phyloP scores from a whole-genome alignment of 495 filamentous ascomycete species.

The Aspergillus egyptiacus region DNA sequence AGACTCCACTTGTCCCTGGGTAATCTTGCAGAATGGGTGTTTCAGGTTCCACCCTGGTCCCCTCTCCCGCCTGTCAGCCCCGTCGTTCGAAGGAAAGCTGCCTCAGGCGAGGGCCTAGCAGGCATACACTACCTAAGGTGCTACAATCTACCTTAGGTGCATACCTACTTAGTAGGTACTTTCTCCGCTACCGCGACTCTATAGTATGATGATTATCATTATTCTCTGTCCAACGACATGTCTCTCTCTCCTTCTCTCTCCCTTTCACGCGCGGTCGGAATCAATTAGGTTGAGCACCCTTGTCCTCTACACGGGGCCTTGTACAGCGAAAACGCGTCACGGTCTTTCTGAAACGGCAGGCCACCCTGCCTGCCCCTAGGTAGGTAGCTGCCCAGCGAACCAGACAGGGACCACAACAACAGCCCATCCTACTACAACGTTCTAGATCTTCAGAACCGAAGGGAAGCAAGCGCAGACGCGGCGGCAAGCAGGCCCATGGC shows the following conservation, averaged over 20 bases:
- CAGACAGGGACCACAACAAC: no score
- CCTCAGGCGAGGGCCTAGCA: no score
- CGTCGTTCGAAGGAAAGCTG: conserved; percentile 21
- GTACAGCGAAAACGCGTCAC: neutral
- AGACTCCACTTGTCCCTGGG: conserved; percentile 22
- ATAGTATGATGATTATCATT: neutral
- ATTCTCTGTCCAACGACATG: neutral
- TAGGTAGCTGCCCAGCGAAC: neutral
- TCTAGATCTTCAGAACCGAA: neutral
- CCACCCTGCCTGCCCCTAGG: neutral
- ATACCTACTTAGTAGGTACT: no score
- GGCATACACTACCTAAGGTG: no score
- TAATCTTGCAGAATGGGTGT: conserved; percentile 24
- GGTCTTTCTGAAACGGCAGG: neutral
- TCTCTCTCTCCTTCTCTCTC: neutral
- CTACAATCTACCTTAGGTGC: no score
- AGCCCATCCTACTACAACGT: no score
- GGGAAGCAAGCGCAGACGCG: conserved; percentile 6
- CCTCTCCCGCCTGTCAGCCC: conserved; percentile 16
- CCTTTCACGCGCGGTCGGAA: neutral
- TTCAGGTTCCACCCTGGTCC: conserved; percentile 19
- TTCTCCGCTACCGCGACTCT: conserved; percentile 8
- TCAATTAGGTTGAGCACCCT: neutral
- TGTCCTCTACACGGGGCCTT: neutral
- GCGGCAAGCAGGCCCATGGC: neutral